phyloP scores from a whole-genome alignment of 176 grass and related monocot genomes.

The Dendrocalamus sinicus region DNA sequence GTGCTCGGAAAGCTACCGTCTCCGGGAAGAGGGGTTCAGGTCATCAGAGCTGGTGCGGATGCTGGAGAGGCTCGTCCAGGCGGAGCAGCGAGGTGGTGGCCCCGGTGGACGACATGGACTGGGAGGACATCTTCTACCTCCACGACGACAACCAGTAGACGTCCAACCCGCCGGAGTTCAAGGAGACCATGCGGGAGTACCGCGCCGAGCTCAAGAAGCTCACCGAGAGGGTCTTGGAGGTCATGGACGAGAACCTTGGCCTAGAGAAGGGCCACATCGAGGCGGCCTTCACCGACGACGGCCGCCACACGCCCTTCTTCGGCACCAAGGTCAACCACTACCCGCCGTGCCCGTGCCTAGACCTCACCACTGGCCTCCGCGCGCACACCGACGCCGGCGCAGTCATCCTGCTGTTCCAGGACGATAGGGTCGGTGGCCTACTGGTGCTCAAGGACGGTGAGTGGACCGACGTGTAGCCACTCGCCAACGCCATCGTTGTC shows the following conservation, averaged over 20 bases:
- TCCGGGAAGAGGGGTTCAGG: constrained; percentile 54
- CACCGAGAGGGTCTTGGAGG: constrained; percentile 47
- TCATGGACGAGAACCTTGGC: constrained; percentile 71
- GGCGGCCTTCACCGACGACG: constrained; percentile 45
- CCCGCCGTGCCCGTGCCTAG: constrained; percentile 71
- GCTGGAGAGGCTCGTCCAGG: constrained; percentile 31
- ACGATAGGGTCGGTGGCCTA: constrained; percentile 58
- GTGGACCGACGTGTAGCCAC: constrained; percentile 66
- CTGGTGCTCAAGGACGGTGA: constrained; percentile 65
- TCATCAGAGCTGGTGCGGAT: constrained; percentile 27
- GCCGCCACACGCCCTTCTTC: constrained; percentile 45
- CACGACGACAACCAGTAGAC: constrained; percentile 56
- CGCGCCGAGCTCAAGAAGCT: constrained; percentile 53
- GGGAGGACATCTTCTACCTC: constrained; percentile 71
- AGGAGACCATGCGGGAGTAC: constrained; percentile 76
- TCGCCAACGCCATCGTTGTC: constrained; percentile 60
- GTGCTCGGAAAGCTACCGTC: constrained; percentile 52
- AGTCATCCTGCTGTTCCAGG: constrained; percentile 75
- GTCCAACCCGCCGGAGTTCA: constrained; percentile 49
- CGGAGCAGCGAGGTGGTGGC: constrained; percentile 38
- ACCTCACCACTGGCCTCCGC: constrained; percentile 63
- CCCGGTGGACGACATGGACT: constrained; percentile 58
- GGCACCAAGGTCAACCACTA: constrained; percentile 83
- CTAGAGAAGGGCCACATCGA: constrained; percentile 47
- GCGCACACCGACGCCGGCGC: constrained; percentile 71